Base-by-base conservation (phyloP, 2,329 filamentous ascomycete species). In the Didymella glomerata region DNA sequence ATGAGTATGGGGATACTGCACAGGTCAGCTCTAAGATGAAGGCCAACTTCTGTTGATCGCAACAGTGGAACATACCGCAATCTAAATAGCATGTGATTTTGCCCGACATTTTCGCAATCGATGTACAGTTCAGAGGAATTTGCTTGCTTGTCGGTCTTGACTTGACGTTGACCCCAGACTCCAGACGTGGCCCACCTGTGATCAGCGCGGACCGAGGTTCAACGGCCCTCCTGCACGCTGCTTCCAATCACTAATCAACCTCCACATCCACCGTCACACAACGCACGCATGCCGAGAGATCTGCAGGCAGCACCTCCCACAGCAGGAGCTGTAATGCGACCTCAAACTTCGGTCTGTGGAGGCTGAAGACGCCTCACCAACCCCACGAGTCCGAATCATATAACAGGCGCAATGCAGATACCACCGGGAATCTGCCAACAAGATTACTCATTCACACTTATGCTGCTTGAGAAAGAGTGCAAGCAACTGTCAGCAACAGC, bases 1-100 rank as follows among this genome's bases (percentile, higher is more conserved):
- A 84, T 25, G 81, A 83, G 62, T 84, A 85, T 8, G 81, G 82
- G 4, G 90, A 93, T 54, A 88, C 90, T 92, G 68, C 42, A 13
- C 1, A 13, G 30, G 46, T 71, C 27, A 68, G 63, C 55, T 56
- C 56, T 7, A 20, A 42, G n/a, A 18, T 30, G 8, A 32, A 20
- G 24, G 18, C 34, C 18, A 9, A 42, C 13, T 24, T 20, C 11
- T 5, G 27, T 5, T 4, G 30, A 22, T n/a, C 2, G 11, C 14
- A 5, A 20, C 9, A 14, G n/a, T 24, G 13, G 20, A n/a, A 68
- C 81, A 61, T 77, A 90, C 88, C 85, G 69, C 88, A 84, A 76
- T 91, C 89, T 54, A 91, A 63, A 69, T 90, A 91, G 59, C 83
- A 84, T 62, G 89, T 86, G 65, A 91, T 90, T 55, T 83, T 83